Evolutionary conservation across 441 rosid species (phyloP), one percentile per base, ranked within the genome.

Genomic region (Erodium moschatum): DNA sequence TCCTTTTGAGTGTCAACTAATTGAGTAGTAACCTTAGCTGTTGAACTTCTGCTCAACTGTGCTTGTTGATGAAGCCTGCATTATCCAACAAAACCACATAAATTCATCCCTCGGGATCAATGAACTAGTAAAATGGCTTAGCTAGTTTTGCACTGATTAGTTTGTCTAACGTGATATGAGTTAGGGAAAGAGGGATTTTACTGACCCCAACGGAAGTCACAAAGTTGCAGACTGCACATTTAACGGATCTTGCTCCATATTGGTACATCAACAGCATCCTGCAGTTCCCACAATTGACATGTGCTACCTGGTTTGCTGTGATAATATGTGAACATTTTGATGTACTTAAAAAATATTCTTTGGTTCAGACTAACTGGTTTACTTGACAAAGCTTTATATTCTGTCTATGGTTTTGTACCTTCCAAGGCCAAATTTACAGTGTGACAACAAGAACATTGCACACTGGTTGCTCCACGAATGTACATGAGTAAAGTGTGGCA

Each of bases 381-480:
- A 58, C 64, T 16, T 40, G 8, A 3, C 2, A 6, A 0, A n/a
- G 40, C 12, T n/a, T 12, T 21, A 33, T 46, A 19, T 20, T 52
- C 48, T 12, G 6, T 35, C 5, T 27, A 40, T 21, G 31, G 4
- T 27, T 18, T 10, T 24, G 19, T 78, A 94, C 99, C 97, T 85
- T 94, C 97, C 58, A 87, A 69, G 68, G 97, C 97, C 64, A 94
- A 87, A 80, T 88, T 94, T 66, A 94, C 90, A 0, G 97, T 89
- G 88, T 91, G 94, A 76, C 99, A 94, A 68, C 97, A 94, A 48
- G 99, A 87, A 80, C 99, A 94, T 61, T 89, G 99, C 65, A 94
- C 99, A 64, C 97, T 94, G 35, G 97, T 89, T 65, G 99, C 99
- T 72, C 97, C 99, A 1, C 99, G 91, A 70, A 94, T 87, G 84